Base-by-base conservation (phyloP, 352 stramenopile genomes). In the Peronospora belbahrii region DNA sequence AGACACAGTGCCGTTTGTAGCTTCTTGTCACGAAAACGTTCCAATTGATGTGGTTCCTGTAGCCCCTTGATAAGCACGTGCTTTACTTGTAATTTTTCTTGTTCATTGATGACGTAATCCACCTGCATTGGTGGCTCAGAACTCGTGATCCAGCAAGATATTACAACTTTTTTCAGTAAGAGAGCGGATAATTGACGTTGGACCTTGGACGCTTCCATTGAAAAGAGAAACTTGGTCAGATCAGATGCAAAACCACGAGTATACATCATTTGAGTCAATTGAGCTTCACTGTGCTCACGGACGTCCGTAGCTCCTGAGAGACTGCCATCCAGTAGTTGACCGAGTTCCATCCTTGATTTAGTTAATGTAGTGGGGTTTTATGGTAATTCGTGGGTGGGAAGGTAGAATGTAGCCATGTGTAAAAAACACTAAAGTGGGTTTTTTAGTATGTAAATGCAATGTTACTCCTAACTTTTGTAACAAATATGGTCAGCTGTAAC, bases 1-100 rank as follows among this genome's bases (percentile, higher is more conserved):
- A 91, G 74, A 37, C 75, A 88, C 32, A 89, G 52, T 31, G 77
- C 81, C 6, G 75, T 92, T 59, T 92, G 77, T 19, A 89, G 59
- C 55, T 89, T 92, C 51, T 66, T 85, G 37, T 70, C 66, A 14
- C 40, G 42, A 52, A 84, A 88, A 20, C 70, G 56, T 56, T 72
- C 64, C 17, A 87, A 59, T 4, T 67, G 59, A 49, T 85, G 62
- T 43, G 65, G 58, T 49, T 84, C 60, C 46, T 85, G 67, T 9
- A 92, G 45, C 20, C 63, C 67, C 27, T 67, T 55, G 14, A 88
- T 63, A 22, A 92, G 67, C 23, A 67, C 60, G 22, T 70, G 56
- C 32, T 70, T 71, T 36, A 89, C 72, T 47, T 83, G 69, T 20
- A 48, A 37, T 65, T 88, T 92, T 62, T 92, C 77, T 6, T 68